Base-by-base conservation (phyloP, 139 green algal species). In the Trebouxia sp. region DNA sequence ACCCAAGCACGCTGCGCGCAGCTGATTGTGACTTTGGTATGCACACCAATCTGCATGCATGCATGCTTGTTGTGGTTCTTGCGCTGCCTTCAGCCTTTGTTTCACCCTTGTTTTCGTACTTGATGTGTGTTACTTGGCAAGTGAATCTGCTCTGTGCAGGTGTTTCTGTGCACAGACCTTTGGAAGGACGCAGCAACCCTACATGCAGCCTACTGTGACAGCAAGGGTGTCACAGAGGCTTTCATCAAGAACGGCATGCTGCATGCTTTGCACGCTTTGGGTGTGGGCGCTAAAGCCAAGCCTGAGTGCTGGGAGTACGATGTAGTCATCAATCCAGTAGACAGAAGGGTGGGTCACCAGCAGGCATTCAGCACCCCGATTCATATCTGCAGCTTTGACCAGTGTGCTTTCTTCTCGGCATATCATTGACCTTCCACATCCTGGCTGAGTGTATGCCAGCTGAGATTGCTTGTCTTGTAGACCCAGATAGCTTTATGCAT, bases 181-280 rank as follows among this genome's bases (percentile, higher is more conserved):
- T 94, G 90, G 90, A 93, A 93, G 75, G 81, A 90, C 20, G 55
- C 9, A 1, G 42, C 38, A 4, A 78, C 86, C 41, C 77, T 93
- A 75, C 80, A 88, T 38, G 70, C 15, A 0, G 90, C 90, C 10
- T 93, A 93, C 72, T 35, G 87, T 48, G 90, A 93, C 70, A 69
- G 53, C 41, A 38, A 90, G 39, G 89, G 90, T 7, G 85, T 94
- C 6, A 94, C 90, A 5, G 78, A 85, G 53, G 58, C 58, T 3
- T 93, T 93, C 79, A 94, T 94, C 58, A 80, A 89, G 32, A 93
- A 93, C 47, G 85, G 87, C 48, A 82, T 90, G 78, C n/a, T 35
- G 28, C 80, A 90, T 43, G 85, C 77, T 22, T 79, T 91, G 56
- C 24, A 50, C 42, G 50, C 67, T 50, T 66, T 89, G 62, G 69